Evolutionary conservation across 1,284 basidiomycete species (phyloP).

Genomic region (Hemileccinum hortonii): DNA sequence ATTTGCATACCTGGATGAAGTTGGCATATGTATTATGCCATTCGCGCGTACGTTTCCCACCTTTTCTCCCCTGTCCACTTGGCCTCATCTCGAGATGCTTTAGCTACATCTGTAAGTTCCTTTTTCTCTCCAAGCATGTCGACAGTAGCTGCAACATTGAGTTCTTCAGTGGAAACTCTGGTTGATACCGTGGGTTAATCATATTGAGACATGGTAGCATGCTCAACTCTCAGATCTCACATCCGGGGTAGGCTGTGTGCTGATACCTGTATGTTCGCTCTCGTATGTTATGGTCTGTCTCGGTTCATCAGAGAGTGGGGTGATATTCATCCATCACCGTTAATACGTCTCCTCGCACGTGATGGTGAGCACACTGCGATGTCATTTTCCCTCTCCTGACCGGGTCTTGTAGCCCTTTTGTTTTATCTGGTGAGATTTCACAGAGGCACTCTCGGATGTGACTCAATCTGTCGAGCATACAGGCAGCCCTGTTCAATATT

Average conservation of each 20-base stretch:
- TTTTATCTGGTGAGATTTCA: slow-evolving; percentile 20
- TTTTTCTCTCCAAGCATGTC: neutral
- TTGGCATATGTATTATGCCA: slow-evolving; percentile 10
- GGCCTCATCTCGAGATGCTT: neutral
- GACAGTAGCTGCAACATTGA: neutral
- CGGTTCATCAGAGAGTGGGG: neutral
- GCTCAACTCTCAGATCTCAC: neutral
- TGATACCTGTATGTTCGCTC: slow-evolving; percentile 12
- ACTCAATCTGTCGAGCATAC: neutral
- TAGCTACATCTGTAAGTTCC: slow-evolving; percentile 15
- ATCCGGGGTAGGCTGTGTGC: slow-evolving; percentile 4
- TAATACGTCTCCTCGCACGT: slow-evolving; percentile 16
- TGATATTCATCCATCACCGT: slow-evolving; percentile 2
- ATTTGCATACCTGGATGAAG: slow-evolving; percentile 12
- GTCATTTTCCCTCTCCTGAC: neutral
- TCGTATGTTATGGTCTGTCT: slow-evolving; percentile 9
- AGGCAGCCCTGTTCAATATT: slow-evolving; percentile 19
- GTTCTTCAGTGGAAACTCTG: slow-evolving; percentile 17
- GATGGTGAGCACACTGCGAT: slow-evolving; percentile 18
- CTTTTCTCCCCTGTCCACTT: neutral
- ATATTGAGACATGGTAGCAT: neutral
- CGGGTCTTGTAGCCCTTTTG: slow-evolving; percentile 3
- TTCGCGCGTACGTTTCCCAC: slow-evolving; percentile 11
- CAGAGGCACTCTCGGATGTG: too few relatives aligned
- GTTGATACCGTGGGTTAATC: slow-evolving; percentile 14